Evolutionary conservation across 2,329 filamentous ascomycete species (phyloP), one percentile per base, ranked within the genome.

Genomic region (Claviceps capensis): DNA sequence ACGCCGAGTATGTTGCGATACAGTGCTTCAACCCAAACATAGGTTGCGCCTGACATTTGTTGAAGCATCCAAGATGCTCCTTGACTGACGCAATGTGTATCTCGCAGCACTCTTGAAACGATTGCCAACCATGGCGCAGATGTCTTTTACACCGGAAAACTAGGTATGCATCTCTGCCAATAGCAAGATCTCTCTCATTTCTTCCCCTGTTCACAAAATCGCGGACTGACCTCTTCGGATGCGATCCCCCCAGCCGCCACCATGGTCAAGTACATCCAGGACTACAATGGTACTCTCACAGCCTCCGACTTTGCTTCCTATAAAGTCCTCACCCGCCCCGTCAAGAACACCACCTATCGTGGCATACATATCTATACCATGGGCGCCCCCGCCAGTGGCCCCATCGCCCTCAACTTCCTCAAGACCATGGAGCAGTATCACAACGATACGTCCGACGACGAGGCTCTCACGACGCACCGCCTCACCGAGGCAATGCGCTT

Each of bases 401-500:
- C 79, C 45, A 82, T 96, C 1, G 81, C 81, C 4, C 72, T 95
- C 59, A 82, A 79, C 52, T 82, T 84, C 2, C 72, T 97, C 61
- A 95, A 95, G 63, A 88, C 83, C 36, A 77, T 96, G 66, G 84
- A 91, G 65, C 85, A 86, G 17, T 95, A 86, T 65, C 69, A 74
- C 3, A 66, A 70, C 40, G 71, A 82, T 26, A 82, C 80, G 54
- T 63, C 66, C 11, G 69, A 78, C 44, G 65, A 67, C 45, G 30
- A 9, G 1, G 45, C n/a, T 58, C 69, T 94, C 0, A 88, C 83
- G 40, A 84, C 83, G 0, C 93, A 97, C 67, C 80, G 86, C 14
- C 77, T 95, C 57, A 81, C 88, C 61, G 93, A 97, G 72, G 85
- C 89, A 13, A 88, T 95, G 71, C 79, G 88, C 22, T 97, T 95